Percentiles rank a stretch among this genome's conserved stretches.
Evolutionary conservation across 164 flowering plant species (phyloP).

Genomic region (Dillenia turbinata): DNA sequence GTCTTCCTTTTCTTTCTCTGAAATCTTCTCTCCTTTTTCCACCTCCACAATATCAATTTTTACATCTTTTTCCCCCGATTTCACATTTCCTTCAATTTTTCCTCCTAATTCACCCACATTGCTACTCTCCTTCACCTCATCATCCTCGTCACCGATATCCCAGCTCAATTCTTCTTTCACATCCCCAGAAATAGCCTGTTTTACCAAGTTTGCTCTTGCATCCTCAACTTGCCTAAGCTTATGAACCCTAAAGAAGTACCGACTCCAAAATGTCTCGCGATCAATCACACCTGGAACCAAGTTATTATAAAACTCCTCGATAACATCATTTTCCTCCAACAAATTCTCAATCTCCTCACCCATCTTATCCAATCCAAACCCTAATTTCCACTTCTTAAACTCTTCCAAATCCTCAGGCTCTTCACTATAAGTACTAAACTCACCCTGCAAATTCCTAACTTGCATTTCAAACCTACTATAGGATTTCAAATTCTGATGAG

Average conservation of each 20-base stretch:
- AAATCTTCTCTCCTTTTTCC: conserved; percentile 2
- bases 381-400: conserved; percentile 52
- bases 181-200: conserved; percentile 58
- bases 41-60: not conserved
- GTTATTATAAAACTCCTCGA: conserved; percentile 42
- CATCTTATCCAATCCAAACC: conserved; percentile 56
- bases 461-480: conserved; percentile 64
- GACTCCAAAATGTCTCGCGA: conserved; percentile 56
- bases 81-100: not conserved
- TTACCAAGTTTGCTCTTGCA: conserved; percentile 67
- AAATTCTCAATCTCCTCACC: conserved; percentile 49
- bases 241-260: conserved; percentile 64
- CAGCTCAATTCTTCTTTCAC: conserved; percentile 86
- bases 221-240: conserved; percentile 68
- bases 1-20: not conserved
- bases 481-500: conserved; percentile 10
- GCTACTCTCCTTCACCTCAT: conserved; percentile 43
- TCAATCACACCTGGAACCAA: conserved; percentile 57
- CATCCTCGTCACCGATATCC: conserved; percentile 78
- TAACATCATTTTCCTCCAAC: conserved; percentile 35
- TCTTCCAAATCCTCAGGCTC: conserved; percentile 65
- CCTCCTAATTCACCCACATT: conserved; percentile 54
- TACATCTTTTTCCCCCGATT: conserved; percentile 2
- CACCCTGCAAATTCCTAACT: conserved; percentile 42
- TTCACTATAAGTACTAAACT: conserved; percentile 44